Base-by-base conservation (phyloP, 2,329 filamentous ascomycete genomes). In the Penicillium aurantiogriseum region DNA sequence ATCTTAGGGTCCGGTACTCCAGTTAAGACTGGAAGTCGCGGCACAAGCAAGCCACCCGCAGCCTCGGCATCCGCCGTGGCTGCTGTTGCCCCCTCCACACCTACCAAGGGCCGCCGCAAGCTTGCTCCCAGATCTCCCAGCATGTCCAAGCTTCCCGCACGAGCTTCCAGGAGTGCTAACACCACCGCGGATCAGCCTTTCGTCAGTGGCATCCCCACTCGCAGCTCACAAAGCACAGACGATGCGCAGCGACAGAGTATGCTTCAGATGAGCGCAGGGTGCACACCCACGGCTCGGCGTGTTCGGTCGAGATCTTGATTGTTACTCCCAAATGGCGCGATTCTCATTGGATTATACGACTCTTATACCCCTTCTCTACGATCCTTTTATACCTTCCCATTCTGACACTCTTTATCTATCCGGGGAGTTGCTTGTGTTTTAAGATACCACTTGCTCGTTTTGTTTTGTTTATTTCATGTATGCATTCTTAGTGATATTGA, bases 281-380 rank as follows among this genome's bases (percentile, higher is more conserved):
- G 70, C 50, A 75, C 72, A 1, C 73, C 72, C 35, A 69, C 70
- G 58, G 70, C 71, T 54, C 68, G 67, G 43, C 68, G 71, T 39
- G 64, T 75, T 45, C 71, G 72, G 36, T 62, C 67, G 35, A 63
- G 69, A 49, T 51, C 63, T 51, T 72, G 57, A 69, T 55, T 21
- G n/a, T 47, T 21, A 51, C 52, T 35, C 49, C 49, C 13, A 23
- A 3, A 39, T 29, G 10, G n/a, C 27, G 42, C 27, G 25, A 27
- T 38, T 48, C 5, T 23, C 4, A n/a, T 47, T 23, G 31, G n/a
- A 44, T 45, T 39, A 8, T 38, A 29, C 39, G 10, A 35, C 19
- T 21, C n/a, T 44, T 29, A 10, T 29, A 33, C 53, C n/a, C n/a
- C 38, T 31, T 19, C 51, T 43, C 21, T 45, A 9, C 19, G 10